These are phyloP conservation scores for Boletus patriciae DNA, from an alignment of 768 basidiomycete species.

Conservation along the genomic window DNA sequence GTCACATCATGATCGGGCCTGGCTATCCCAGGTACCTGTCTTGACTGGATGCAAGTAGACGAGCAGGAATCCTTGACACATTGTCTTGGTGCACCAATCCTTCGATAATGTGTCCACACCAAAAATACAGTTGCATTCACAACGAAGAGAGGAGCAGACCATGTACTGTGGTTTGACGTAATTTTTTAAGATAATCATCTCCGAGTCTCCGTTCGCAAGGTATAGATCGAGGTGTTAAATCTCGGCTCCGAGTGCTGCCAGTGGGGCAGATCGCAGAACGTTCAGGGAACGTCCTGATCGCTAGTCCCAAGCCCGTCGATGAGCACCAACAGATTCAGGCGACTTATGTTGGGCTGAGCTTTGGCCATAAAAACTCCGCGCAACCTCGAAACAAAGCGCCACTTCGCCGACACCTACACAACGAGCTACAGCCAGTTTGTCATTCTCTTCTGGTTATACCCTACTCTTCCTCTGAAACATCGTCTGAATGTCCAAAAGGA, in stretches of 20 bases:
- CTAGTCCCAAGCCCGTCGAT: no score
- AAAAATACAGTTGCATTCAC: neutral
- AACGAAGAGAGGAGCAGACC: neutral
- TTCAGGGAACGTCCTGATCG: no score
- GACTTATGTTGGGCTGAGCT: neutral
- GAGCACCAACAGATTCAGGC: no score
- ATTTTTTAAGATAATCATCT: no score
- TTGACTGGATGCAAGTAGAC: neutral
- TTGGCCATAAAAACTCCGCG: neutral
- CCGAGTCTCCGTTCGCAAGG: no score
- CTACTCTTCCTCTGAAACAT: neutral
- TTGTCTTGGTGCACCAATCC: neutral
- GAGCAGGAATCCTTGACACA: neutral
- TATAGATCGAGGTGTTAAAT: no score
- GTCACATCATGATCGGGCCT: no score
- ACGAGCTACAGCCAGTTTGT: neutral
- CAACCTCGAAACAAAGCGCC: neutral
- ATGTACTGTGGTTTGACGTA: no score
- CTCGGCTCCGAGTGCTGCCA: no score
- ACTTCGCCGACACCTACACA: neutral
- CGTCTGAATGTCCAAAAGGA: constrained; percentile 21
- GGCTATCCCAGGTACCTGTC: neutral
- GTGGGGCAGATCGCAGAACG: no score
- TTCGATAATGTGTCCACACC: neutral
- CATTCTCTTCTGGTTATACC: neutral